Percentiles rank a stretch among this genome's conserved stretches.
These are phyloP conservation scores for Globisporangium polare DNA, from an alignment of 352 stramenopile species.

Conservation along the genomic window DNA sequence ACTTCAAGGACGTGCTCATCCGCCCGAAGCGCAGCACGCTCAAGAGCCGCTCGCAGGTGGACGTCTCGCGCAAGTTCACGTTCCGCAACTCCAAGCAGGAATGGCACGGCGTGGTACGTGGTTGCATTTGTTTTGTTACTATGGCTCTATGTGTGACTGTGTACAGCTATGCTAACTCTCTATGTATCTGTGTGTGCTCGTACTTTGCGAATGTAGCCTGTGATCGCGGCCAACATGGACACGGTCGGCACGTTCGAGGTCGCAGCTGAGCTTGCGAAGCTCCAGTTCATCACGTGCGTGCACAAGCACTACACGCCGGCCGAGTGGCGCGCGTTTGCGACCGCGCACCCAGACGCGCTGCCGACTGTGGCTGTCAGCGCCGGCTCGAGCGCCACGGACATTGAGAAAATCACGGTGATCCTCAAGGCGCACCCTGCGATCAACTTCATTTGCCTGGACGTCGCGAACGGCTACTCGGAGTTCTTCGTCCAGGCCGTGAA, in stretches of 20 bases:
- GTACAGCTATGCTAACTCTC: constrained; percentile 1
- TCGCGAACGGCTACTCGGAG: constrained; percentile 89
- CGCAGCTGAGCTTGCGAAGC: constrained; percentile 67
- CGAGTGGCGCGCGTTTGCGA: constrained; percentile 60
- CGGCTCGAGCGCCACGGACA: constrained; percentile 66
- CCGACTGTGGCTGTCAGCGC: constrained; percentile 74
- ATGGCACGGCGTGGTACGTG: constrained; percentile 64
- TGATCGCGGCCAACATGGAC: constrained; percentile 92
- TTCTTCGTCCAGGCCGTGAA: constrained; percentile 82
- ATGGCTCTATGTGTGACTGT: not conserved
- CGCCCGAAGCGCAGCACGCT: constrained; percentile 91
- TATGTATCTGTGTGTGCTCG: not conserved
- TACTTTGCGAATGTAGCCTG: constrained; percentile 32
- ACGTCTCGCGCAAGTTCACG: constrained; percentile 59
- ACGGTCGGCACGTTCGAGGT: constrained; percentile 91
- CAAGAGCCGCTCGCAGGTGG: constrained; percentile 84
- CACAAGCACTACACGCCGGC: constrained; percentile 89
- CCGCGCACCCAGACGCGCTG: constrained; percentile 48
- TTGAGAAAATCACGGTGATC: constrained; percentile 65
- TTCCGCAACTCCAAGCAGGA: constrained; percentile 79
- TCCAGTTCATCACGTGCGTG: constrained; percentile 86
- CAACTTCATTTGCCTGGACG: constrained; percentile 87
- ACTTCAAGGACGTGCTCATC: constrained; percentile 94
- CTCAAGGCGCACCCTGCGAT: constrained; percentile 59
- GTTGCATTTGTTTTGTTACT: constrained; percentile 1